phyloP scores from a whole-genome alignment of 345 rosid genomes.

The Nasturtium officinale region DNA sequence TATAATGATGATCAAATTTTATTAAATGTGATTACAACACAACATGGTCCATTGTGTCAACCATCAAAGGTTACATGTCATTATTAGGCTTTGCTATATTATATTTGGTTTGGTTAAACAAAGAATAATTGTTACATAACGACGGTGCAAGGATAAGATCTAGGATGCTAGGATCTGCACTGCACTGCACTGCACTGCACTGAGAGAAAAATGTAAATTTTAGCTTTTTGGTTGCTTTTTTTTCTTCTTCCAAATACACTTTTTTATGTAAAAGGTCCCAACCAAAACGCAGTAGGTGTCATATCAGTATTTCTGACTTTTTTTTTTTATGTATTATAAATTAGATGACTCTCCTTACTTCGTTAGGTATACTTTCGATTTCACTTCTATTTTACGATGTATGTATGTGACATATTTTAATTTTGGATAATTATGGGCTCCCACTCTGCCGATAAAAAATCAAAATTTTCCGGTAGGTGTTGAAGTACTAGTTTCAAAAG shows the following conservation, averaged over 20 bases:
- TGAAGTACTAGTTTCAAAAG: constrained; percentile 34
- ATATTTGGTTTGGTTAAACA: not conserved
- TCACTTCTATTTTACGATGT: not conserved
- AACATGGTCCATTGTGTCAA: constrained; percentile 38
- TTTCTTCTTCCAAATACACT: constrained; percentile 24
- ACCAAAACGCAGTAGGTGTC: constrained; percentile 20
- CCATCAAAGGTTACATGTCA: constrained; percentile 15
- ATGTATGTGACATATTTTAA: not conserved
- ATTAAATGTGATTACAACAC: constrained; percentile 1
- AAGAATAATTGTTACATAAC: not conserved
- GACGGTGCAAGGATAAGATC: constrained; percentile 19
- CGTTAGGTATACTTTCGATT: constrained; percentile 1
- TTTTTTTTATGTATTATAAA: not conserved
- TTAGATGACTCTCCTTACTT: not conserved
- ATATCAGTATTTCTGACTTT: constrained; percentile 19
- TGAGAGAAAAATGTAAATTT: not conserved
- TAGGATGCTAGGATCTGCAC: constrained; percentile 38
- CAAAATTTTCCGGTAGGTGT: constrained; percentile 46
- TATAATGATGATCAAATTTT: not conserved
- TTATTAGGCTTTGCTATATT: not conserved
- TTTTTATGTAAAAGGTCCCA: constrained; percentile 17
- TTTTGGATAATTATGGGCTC: constrained; percentile 44
- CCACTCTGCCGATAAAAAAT: constrained; percentile 62
- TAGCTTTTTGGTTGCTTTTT: constrained; percentile 40
- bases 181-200: no score